Evolutionary conservation across 2,329 filamentous ascomycete species (phyloP).

Genomic region (Neurospora sp.): DNA sequence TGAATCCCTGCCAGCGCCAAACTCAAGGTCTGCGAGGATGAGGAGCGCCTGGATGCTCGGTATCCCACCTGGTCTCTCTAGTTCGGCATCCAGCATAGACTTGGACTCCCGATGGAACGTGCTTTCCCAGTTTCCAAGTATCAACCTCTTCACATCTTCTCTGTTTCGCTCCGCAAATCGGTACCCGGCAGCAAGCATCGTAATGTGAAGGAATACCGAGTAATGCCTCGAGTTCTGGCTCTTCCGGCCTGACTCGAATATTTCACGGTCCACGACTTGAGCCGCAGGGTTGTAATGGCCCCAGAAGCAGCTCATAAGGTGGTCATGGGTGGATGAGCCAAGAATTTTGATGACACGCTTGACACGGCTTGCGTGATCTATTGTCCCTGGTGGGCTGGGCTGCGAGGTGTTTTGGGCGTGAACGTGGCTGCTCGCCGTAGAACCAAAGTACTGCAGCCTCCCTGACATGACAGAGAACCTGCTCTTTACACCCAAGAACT

Average conservation of each 20-base stretch:
- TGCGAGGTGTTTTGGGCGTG: slow-evolving; percentile 31
- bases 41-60: slow-evolving; percentile 42
- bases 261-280: slow-evolving; percentile 37
- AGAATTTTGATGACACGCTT: slow-evolving; percentile 38
- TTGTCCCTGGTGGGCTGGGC: slow-evolving; percentile 22
- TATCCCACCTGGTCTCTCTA: slow-evolving; percentile 41
- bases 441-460: slow-evolving; percentile 41
- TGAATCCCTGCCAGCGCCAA: slow-evolving; percentile 42
- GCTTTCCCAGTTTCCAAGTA: slow-evolving; percentile 37
- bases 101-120: slow-evolving; percentile 44
- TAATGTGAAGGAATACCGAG: slow-evolving; percentile 40
- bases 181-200: slow-evolving; percentile 41
- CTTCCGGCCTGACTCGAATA: slow-evolving; percentile 38
- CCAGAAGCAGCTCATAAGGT: slow-evolving; percentile 43
- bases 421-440: slow-evolving; percentile 43
- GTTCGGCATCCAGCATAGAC: slow-evolving; percentile 41
- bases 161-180: slow-evolving; percentile 38
- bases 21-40: slow-evolving; percentile 42
- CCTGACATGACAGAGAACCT: slow-evolving; percentile 40
- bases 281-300: slow-evolving; percentile 39
- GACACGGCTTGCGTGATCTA: slow-evolving; percentile 34
- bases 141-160: slow-evolving; percentile 37
- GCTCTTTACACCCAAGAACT: slow-evolving; percentile 37
- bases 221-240: slow-evolving; percentile 38
- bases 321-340: slow-evolving; percentile 36